phyloP scores from a whole-genome alignment of 2,329 filamentous ascomycete genomes.

The Coniella lustricola region DNA sequence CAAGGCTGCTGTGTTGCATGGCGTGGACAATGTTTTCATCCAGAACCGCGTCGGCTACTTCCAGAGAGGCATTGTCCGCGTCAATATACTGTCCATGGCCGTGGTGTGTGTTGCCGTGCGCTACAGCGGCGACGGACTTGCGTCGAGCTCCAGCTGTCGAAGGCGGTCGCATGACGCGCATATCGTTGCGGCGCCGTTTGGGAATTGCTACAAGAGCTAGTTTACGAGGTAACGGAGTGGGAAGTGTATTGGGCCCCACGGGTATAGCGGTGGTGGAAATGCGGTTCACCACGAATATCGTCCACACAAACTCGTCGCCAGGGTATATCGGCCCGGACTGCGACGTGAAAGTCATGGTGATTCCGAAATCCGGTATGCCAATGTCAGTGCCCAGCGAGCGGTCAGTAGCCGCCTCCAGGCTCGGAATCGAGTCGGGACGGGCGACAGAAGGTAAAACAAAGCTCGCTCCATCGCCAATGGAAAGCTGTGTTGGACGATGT shows the following conservation, averaged over 20 bases:
- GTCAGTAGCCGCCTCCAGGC: slow-evolving; percentile 46
- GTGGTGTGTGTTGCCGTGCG: slow-evolving; percentile 1
- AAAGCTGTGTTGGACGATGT: slow-evolving; percentile 58
- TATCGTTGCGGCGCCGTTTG: slow-evolving; percentile 53
- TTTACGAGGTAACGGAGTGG: slow-evolving; percentile 46
- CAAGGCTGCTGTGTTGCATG: slow-evolving; percentile 57
- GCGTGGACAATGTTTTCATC: slow-evolving; percentile 67
- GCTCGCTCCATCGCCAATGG: slow-evolving; percentile 51
- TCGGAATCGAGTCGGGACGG: slow-evolving; percentile 53
- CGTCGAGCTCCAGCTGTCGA: slow-evolving; percentile 41
- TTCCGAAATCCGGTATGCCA: slow-evolving; percentile 54
- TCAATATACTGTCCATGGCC: slow-evolving; percentile 11
- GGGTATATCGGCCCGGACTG: slow-evolving; percentile 49
- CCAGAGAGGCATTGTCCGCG: slow-evolving; percentile 11
- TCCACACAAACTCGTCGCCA: slow-evolving; percentile 65
- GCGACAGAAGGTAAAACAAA: slow-evolving; percentile 49
- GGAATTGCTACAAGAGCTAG: slow-evolving; percentile 64
- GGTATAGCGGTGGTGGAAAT: slow-evolving; percentile 35
- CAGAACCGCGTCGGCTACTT: slow-evolving; percentile 58
- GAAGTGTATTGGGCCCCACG: slow-evolving; percentile 10
- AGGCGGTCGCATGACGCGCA: slow-evolving; percentile 44
- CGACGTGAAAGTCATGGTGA: slow-evolving; percentile 68
- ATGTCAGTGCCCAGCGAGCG: slow-evolving; percentile 32
- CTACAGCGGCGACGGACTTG: slow-evolving; percentile 17
- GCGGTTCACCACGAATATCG: slow-evolving; percentile 69